These are phyloP conservation scores for Epichloe coenophiala DNA, from an alignment of 2,329 filamentous ascomycete genomes.

Conservation along the genomic window DNA sequence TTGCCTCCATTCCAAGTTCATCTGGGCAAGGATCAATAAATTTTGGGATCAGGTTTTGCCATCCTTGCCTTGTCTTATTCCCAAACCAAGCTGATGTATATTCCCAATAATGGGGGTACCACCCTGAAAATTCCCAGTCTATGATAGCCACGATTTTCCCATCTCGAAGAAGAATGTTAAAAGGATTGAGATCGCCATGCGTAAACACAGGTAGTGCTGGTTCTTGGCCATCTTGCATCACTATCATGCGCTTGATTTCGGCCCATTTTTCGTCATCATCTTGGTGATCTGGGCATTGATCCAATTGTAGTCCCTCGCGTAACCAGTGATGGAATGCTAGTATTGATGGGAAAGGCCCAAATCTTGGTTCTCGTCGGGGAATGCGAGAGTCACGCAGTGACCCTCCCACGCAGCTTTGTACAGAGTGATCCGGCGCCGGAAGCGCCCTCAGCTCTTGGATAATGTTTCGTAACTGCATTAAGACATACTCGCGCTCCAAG, in stretches of 20 bases:
- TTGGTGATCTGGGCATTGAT: constrained; percentile 7
- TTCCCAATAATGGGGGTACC: constrained; percentile 22
- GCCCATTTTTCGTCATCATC: constrained; percentile 12
- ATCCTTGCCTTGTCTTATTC: constrained; percentile 18
- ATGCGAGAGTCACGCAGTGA: constrained; percentile 17
- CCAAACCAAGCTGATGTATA: constrained; percentile 16
- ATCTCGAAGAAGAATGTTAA: constrained; percentile 28
- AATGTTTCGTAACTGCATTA: constrained; percentile 11
- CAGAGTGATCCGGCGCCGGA: constrained; percentile 6
- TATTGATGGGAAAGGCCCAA: constrained; percentile 19
- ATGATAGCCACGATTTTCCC: constrained; percentile 30
- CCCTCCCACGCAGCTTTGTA: constrained; percentile 15
- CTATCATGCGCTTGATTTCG: constrained; percentile 20
- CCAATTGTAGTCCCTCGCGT: constrained; percentile 13
- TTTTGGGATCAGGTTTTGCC: constrained; percentile 18
- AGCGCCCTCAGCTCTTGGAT: constrained; percentile 13
- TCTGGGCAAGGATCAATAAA: constrained; percentile 23
- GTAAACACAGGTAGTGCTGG: constrained; percentile 29
- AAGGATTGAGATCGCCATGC: constrained; percentile 30
- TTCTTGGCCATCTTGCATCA: constrained; percentile 19
- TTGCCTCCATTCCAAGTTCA: constrained; percentile 26
- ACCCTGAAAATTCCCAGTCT: constrained; percentile 22
- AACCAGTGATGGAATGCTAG: constrained; percentile 21
- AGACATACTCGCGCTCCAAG: constrained; percentile 6
- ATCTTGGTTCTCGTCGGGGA: constrained; percentile 7